phyloP scores from a whole-genome alignment of 495 filamentous ascomycete genomes.

The Aspergillus cavernicola region DNA sequence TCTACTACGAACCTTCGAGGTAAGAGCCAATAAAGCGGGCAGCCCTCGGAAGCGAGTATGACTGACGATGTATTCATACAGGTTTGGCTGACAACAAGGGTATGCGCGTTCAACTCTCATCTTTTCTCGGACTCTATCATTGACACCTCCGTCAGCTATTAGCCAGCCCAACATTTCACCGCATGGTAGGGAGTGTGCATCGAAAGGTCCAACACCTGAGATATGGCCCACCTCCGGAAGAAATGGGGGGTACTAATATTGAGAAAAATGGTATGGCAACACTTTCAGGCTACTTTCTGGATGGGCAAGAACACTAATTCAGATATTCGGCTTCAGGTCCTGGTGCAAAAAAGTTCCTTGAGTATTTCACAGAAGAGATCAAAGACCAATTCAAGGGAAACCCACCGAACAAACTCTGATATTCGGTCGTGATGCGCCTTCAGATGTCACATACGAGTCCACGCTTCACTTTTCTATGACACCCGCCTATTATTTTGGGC shows the following conservation, averaged over 20 bases:
- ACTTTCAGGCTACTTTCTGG: neutral
- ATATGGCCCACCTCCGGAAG: slow-evolving; percentile 54
- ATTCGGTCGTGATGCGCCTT: neutral
- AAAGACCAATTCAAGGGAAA: slow-evolving; percentile 53
- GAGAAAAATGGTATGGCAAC: slow-evolving; percentile 42
- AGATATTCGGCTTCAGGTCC: slow-evolving; percentile 21
- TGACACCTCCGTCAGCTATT: slow-evolving; percentile 47
- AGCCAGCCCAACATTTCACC: slow-evolving; percentile 56
- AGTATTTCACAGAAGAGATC: slow-evolving; percentile 57
- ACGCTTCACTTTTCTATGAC: no score
- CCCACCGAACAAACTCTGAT: slow-evolving; percentile 35
- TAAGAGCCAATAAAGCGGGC: slow-evolving; percentile 17
- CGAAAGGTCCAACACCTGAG: slow-evolving; percentile 48
- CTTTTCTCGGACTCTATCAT: slow-evolving; percentile 16
- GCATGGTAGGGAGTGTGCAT: slow-evolving; percentile 53
- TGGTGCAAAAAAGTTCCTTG: slow-evolving; percentile 42
- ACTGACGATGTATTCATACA: slow-evolving; percentile 13
- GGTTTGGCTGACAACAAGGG: slow-evolving; percentile 42
- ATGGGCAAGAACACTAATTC: neutral
- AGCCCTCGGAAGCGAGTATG: neutral
- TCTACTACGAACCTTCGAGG: slow-evolving; percentile 45
- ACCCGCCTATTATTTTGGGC: no score
- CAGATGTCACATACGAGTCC: neutral
- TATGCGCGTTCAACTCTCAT: slow-evolving; percentile 20
- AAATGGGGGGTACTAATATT: slow-evolving; percentile 54